Evolutionary conservation across 495 filamentous ascomycete genomes (phyloP).

Genomic region (Tetracladium marchalianum): DNA sequence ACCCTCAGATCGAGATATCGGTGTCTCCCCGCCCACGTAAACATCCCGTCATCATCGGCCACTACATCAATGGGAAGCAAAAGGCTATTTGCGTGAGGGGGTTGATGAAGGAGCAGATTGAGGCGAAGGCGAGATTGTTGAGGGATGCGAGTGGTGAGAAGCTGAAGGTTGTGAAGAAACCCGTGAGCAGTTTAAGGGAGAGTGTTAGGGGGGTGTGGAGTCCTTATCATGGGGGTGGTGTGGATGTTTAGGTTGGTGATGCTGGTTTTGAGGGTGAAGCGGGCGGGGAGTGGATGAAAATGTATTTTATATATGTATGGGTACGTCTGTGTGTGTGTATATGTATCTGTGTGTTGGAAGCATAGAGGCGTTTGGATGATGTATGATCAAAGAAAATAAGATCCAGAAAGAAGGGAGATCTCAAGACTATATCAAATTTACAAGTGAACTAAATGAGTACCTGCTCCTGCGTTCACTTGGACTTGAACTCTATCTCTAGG

Average conservation of each 20-base stretch:
- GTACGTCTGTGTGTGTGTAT: no score
- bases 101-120: slow-evolving; percentile 65
- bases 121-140: slow-evolving; percentile 71
- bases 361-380: no score
- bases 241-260: slow-evolving; percentile 15
- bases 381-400: no score
- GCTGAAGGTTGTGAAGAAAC: slow-evolving; percentile 66
- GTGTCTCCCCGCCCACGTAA: slow-evolving; percentile 79
- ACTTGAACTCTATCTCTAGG: no score
- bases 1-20: slow-evolving; percentile 86
- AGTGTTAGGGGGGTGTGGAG: slow-evolving; percentile 93
- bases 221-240: slow-evolving; percentile 66
- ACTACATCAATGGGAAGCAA: slow-evolving; percentile 81
- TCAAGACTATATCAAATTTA: no score
- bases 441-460: no score
- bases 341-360: no score
- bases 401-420: no score
- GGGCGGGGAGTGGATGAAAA: background rate
- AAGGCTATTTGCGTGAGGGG: slow-evolving; percentile 86
- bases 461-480: no score
- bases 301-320: background rate
- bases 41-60: slow-evolving; percentile 78
- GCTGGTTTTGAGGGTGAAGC: background rate
- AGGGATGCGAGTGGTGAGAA: slow-evolving; percentile 83
- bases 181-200: slow-evolving; percentile 76